These are phyloP conservation scores for Puccinia hordei DNA, from an alignment of 1,284 basidiomycete species.

Conservation along the genomic window DNA sequence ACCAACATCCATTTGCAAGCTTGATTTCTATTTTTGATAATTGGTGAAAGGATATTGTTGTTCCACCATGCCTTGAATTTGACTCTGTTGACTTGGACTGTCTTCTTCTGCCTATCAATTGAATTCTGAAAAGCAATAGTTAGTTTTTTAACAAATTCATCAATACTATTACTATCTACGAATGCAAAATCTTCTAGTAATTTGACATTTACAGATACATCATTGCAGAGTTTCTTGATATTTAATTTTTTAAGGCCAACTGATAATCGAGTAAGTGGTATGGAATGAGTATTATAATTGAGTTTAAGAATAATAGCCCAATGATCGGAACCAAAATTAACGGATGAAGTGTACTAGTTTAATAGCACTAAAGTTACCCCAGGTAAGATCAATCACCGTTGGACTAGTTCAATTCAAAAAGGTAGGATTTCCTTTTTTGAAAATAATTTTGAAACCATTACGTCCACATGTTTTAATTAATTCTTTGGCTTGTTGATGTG, in stretches of 20 bases:
- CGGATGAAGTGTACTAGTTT: background rate
- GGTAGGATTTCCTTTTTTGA: background rate
- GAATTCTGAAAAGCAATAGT: background rate
- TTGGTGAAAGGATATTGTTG: background rate
- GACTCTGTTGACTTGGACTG: background rate
- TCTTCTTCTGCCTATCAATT: background rate
- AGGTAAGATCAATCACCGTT: slow-evolving; percentile 21
- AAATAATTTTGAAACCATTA: slow-evolving; percentile 21
- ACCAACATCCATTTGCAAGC: too few relatives aligned
- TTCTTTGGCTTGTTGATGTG: slow-evolving; percentile 14
- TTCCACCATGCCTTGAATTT: slow-evolving; percentile 27
- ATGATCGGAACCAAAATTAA: background rate
- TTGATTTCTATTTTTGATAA: too few relatives aligned
- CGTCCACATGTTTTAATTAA: background rate
- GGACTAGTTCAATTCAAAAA: background rate
- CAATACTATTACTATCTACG: background rate
- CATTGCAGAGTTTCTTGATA: too few relatives aligned
- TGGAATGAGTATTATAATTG: background rate
- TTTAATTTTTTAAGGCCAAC: background rate
- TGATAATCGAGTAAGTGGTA: background rate
- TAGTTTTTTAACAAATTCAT: background rate
- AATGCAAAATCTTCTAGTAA: background rate
- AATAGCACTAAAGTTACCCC: background rate
- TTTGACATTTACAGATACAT: background rate
- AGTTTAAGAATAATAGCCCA: too few relatives aligned